Percentiles rank a stretch among this genome's conserved stretches.
These are phyloP conservation scores for Aurifilum marmelostoma DNA, from an alignment of 2,329 filamentous ascomycete genomes.

Conservation along the genomic window DNA sequence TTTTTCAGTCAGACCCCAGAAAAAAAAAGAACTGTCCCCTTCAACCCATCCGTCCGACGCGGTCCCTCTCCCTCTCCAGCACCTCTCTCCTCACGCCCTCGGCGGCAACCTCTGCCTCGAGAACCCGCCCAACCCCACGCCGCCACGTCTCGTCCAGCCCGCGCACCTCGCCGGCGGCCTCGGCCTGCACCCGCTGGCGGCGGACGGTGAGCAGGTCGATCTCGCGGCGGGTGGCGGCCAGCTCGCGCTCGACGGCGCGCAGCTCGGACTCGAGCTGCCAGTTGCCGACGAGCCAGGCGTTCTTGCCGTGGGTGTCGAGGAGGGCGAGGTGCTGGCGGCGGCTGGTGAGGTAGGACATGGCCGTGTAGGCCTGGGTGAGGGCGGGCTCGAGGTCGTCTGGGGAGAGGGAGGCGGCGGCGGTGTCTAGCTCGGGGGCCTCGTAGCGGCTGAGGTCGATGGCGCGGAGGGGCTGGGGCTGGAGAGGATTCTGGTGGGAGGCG, in stretches of 20 bases:
- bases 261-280: constrained; percentile 76
- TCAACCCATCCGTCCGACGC: constrained; percentile 8
- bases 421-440: constrained; percentile 66
- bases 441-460: constrained; percentile 81
- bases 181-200: constrained; percentile 71
- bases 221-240: constrained; percentile 68
- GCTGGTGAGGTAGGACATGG: constrained; percentile 54
- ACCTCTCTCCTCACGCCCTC: constrained; percentile 72
- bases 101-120: constrained; percentile 86
- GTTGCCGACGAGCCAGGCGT: constrained; percentile 89
- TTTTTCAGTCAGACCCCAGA: neutral
- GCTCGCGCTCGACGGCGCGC: constrained; percentile 70
- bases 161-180: constrained; percentile 71
- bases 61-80: constrained; percentile 60
- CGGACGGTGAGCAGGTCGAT: constrained; percentile 74
- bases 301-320: constrained; percentile 82
- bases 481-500: constrained; percentile 41
- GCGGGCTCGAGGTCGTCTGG: constrained; percentile 60
- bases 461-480: constrained; percentile 51
- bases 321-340: constrained; percentile 65
- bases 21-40: neutral
- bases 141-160: constrained; percentile 76
- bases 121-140: constrained; percentile 73
- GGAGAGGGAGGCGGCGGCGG: constrained; percentile 32
- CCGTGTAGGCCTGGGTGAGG: constrained; percentile 58